A percentile compares a stretch with the other conserved stretches of the same genome.
phyloP scores from a whole-genome alignment of 768 basidiomycete genomes.

The Tricholoma saponaceum region DNA sequence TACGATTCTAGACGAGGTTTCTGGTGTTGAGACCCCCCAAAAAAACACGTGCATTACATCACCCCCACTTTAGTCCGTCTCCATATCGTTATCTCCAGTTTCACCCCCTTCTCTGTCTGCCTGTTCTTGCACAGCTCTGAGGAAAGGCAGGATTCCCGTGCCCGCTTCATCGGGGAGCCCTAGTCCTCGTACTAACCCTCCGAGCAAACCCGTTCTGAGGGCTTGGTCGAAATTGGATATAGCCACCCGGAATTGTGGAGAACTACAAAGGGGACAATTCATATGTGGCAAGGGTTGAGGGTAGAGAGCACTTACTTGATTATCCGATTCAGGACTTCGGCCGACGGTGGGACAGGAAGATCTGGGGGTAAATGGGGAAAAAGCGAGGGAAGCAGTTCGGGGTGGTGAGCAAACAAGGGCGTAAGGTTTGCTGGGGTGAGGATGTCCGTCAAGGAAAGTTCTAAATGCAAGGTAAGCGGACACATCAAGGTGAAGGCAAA shows the following conservation, averaged over 20 bases:
- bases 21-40: background rate
- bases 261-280: constrained; percentile 30
- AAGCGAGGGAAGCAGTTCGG: constrained; percentile 62
- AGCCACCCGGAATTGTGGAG: constrained; percentile 79
- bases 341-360: constrained; percentile 62
- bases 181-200: constrained; percentile 68
- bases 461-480: constrained; percentile 22
- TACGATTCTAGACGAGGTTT: background rate
- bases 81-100: constrained; percentile 47
- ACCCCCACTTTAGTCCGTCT: constrained; percentile 57
- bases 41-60: constrained; percentile 1
- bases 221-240: constrained; percentile 83
- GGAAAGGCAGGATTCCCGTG: constrained; percentile 69
- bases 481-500: background rate
- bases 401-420: constrained; percentile 67
- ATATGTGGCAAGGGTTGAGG: constrained; percentile 1
- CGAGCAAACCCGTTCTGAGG: constrained; percentile 74
- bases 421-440: constrained; percentile 69
- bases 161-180: constrained; percentile 88
- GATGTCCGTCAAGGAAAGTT: constrained; percentile 70
- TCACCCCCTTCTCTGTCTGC: constrained; percentile 53
- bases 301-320: constrained; percentile 40
- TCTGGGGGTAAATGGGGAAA: constrained; percentile 83
- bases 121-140: constrained; percentile 77
- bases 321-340: constrained; percentile 68